phyloP scores from a whole-genome alignment of 1,139 yeast genomes.

The Kurtzmaniella quercitrusa region DNA sequence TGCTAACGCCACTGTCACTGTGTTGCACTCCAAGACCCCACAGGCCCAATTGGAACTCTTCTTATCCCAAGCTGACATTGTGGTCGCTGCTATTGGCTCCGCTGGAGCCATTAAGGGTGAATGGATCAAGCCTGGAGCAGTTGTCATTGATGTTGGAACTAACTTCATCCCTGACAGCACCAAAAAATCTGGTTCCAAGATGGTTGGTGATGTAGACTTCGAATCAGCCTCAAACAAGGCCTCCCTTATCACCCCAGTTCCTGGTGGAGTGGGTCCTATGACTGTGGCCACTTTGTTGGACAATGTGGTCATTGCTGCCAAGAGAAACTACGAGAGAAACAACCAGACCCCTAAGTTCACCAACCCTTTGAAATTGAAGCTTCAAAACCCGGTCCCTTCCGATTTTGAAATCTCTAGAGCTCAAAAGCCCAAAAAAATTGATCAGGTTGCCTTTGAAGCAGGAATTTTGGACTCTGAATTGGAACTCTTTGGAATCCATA shows the following conservation, averaged over 20 bases:
- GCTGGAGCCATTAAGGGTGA: constrained; percentile 82
- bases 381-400: constrained; percentile 82
- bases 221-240: constrained; percentile 64
- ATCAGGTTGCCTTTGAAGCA: constrained; percentile 76
- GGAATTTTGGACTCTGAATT: constrained; percentile 80
- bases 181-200: constrained; percentile 76
- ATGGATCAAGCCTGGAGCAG: constrained; percentile 81
- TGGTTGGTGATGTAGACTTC: constrained; percentile 94
- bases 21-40: constrained; percentile 71
- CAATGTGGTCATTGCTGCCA: constrained; percentile 82
- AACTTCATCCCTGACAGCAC: constrained; percentile 76
- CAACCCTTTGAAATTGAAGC: constrained; percentile 60
- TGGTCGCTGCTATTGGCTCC: constrained; percentile 87
- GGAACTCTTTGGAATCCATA: constrained; percentile 88
- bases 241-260: constrained; percentile 86
- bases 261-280: constrained; percentile 99
- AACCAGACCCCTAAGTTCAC: constrained; percentile 49
- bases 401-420: constrained; percentile 90
- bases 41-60: constrained; percentile 51
- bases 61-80: constrained; percentile 77
- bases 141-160: constrained; percentile 95
- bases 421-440: constrained; percentile 82
- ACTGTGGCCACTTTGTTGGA: constrained; percentile 94
- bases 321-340: constrained; percentile 42
- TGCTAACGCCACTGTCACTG: constrained; percentile 83